phyloP scores from a whole-genome alignment of 2,329 filamentous ascomycete species.

The Cercospora zeina region DNA sequence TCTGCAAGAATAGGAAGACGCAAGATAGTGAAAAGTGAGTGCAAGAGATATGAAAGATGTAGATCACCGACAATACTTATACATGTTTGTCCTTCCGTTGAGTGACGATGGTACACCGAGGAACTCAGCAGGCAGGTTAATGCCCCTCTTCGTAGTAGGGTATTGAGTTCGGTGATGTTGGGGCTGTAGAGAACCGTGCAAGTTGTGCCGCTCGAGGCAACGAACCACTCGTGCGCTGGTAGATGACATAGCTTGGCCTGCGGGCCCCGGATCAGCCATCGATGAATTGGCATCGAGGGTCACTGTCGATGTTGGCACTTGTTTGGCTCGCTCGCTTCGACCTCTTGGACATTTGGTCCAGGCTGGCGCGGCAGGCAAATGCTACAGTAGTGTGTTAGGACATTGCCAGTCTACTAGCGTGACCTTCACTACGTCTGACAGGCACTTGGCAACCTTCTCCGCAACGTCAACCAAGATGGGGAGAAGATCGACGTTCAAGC shows the following conservation, averaged over 20 bases:
- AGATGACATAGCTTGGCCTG: conserved; percentile 11
- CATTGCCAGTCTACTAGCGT: too few species aligned
- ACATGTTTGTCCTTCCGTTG: neutral
- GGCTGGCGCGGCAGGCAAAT: neutral
- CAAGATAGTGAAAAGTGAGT: neutral
- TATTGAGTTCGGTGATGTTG: conserved; percentile 8
- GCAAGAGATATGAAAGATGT: neutral
- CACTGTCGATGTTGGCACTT: neutral
- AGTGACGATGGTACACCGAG: conserved; percentile 11
- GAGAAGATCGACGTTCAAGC: conserved; percentile 22
- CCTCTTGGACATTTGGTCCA: neutral
- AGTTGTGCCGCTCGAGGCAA: conserved; percentile 8
- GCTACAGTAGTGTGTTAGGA: too few species aligned
- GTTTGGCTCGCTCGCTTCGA: conserved; percentile 3
- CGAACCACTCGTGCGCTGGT: neutral
- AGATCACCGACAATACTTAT: conserved; percentile 17
- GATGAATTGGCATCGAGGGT: neutral
- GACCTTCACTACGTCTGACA: too few species aligned
- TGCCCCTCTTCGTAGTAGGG: neutral
- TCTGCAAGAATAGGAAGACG: neutral
- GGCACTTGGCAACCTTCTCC: neutral
- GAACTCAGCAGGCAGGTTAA: conserved; percentile 11
- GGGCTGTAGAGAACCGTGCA: neutral
- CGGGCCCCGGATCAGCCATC: neutral
- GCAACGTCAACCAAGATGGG: neutral